Evolutionary conservation across 2,329 filamentous ascomycete genomes (phyloP).

Genomic region (Pseudogymnoascus verrucosus): DNA sequence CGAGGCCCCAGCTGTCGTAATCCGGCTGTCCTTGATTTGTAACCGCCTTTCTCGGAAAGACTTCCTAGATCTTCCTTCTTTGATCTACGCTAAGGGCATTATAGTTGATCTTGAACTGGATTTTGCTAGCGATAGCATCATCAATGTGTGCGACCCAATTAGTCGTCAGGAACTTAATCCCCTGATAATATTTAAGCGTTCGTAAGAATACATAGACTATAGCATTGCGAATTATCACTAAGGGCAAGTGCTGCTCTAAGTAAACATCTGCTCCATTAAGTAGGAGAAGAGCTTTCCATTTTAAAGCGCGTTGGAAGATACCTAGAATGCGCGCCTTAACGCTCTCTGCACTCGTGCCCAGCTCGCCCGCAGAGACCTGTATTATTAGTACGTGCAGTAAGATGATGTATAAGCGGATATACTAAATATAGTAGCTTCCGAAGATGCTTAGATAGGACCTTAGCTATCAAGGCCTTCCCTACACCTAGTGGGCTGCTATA

Average conservation of each 20-base stretch:
- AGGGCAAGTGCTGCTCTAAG: no score
- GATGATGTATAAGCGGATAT: background rate
- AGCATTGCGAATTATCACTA: no score
- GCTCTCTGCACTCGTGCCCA: background rate
- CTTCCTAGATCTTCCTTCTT: constrained; percentile 12
- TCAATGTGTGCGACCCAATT: constrained; percentile 23
- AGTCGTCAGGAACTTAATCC: constrained; percentile 16
- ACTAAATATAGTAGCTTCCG: background rate
- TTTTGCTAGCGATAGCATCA: constrained; percentile 14
- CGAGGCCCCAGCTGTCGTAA: constrained; percentile 15
- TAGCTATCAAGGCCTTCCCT: constrained; percentile 3
- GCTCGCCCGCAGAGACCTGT: constrained; percentile 1
- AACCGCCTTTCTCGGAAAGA: constrained; percentile 12
- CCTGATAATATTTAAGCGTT: no score
- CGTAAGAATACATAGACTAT: no score
- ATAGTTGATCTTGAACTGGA: constrained; percentile 18
- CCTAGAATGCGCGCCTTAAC: background rate
- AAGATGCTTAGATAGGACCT: constrained; percentile 11
- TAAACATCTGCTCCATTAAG: no score
- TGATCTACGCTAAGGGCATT: constrained; percentile 12
- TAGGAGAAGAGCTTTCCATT: background rate
- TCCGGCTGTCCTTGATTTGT: constrained; percentile 17
- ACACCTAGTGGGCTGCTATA: background rate
- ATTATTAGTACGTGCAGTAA: constrained; percentile 18
- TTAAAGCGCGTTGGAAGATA: background rate